Percentiles rank a stretch among this genome's conserved stretches.
Evolutionary conservation across 73 alveolate species (phyloP).

Genomic region (Breviolum minutum): DNA sequence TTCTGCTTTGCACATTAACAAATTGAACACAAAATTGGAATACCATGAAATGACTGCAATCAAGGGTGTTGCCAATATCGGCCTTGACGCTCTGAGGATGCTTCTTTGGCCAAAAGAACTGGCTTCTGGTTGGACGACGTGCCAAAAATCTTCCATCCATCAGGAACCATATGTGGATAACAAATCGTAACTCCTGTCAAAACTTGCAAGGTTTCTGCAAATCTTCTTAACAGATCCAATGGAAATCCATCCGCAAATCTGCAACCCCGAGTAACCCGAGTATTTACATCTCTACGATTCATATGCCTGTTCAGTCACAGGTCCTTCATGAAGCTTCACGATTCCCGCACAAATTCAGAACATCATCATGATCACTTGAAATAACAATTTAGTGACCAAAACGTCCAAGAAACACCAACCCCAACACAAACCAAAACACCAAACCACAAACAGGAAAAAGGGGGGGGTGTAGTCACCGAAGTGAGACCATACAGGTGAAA

Average conservation of each 20-base stretch:
- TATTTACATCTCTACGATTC: too few species aligned
- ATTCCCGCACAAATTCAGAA: conserved; percentile 95
- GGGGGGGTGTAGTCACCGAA: too few species aligned
- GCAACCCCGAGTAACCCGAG: too few species aligned
- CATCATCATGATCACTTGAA: too few species aligned
- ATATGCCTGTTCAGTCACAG: background rate
- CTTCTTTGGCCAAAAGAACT: conserved; percentile 65
- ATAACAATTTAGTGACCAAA: too few species aligned
- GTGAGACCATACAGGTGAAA: too few species aligned
- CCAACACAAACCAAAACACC: too few species aligned
- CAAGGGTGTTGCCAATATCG: background rate
- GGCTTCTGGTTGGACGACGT: conserved; percentile 70
- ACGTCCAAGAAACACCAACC: too few species aligned
- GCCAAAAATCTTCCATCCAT: conserved; percentile 57
- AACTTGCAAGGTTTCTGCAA: background rate
- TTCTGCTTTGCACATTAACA: too few species aligned
- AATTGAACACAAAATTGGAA: too few species aligned
- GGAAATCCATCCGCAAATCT: background rate
- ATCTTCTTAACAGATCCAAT: background rate
- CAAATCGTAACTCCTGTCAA: conserved; percentile 51
- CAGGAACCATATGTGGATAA: conserved; percentile 15
- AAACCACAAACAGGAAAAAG: too few species aligned
- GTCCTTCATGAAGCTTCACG: conserved; percentile 92
- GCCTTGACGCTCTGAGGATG: conserved; percentile 40
- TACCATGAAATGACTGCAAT: too few species aligned